Conservation (phyloP, 768 basidiomycete genomes). For the Daedaleopsis nitida region DNA sequence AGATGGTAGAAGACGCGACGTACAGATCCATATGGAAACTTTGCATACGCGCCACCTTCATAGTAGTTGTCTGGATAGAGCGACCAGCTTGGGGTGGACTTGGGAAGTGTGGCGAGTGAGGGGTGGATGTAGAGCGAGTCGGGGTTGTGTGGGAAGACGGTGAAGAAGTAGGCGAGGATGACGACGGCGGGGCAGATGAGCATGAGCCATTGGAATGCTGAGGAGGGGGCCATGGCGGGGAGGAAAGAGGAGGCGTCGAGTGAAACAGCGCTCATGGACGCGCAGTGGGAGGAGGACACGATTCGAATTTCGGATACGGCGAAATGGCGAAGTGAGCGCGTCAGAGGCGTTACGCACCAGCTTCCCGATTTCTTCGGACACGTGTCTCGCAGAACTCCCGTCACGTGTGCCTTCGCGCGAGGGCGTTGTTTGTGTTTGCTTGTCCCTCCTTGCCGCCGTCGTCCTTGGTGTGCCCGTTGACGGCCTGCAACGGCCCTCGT, state of each 20-base stretch:
- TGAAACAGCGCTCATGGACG: slow-evolving; percentile 10
- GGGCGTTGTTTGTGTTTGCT: slow-evolving; percentile 18
- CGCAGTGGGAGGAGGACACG: background rate
- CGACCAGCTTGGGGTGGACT: slow-evolving; percentile 56
- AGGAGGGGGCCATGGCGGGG: slow-evolving; percentile 27
- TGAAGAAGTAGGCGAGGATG: slow-evolving; percentile 60
- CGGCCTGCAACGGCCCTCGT: background rate
- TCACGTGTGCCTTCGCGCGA: slow-evolving; percentile 24
- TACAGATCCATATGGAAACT: slow-evolving; percentile 66
- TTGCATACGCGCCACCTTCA: slow-evolving; percentile 60
- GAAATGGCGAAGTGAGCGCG: background rate
- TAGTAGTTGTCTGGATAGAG: slow-evolving; percentile 77
- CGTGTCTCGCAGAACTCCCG: slow-evolving; percentile 11
- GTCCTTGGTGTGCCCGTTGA: background rate
- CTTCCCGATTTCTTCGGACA: background rate
- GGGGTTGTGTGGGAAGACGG: slow-evolving; percentile 66
- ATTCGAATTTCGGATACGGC: background rate
- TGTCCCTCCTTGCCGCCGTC: background rate
- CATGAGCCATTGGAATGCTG: slow-evolving; percentile 43
- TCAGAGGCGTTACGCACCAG: background rate
- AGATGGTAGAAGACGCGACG: slow-evolving; percentile 24
- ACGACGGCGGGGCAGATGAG: slow-evolving; percentile 63
- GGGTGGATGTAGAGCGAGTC: slow-evolving; percentile 49
- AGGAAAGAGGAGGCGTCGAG: slow-evolving; percentile 3
- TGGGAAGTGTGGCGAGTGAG: slow-evolving; percentile 63